These are phyloP conservation scores for Arxiozyma slooffiae DNA, from an alignment of 1,139 yeast species.

Conservation along the genomic window DNA sequence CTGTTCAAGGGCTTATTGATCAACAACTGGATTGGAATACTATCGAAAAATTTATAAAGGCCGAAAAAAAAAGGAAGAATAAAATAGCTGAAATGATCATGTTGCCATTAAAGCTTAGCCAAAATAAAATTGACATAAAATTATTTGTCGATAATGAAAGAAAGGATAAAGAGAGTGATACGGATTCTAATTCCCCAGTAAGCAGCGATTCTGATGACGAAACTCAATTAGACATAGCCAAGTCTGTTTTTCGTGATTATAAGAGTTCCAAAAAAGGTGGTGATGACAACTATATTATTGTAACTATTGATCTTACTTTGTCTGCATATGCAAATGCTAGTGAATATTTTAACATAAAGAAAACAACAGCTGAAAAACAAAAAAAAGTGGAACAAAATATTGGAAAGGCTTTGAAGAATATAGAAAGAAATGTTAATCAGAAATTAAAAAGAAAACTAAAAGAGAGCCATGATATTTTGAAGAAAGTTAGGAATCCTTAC, in stretches of 20 bases:
- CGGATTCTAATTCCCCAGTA: constrained; percentile 4
- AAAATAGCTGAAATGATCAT: constrained; percentile 52
- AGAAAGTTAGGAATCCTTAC: constrained; percentile 57
- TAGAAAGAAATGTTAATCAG: constrained; percentile 66
- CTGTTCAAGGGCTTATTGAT: constrained; percentile 56
- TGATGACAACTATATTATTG: constrained; percentile 28
- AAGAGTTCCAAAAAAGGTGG: constrained; percentile 10
- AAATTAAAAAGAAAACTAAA: constrained; percentile 63
- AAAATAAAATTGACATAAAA: constrained; percentile 54
- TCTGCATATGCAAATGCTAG: constrained; percentile 90
- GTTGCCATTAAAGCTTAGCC: constrained; percentile 60
- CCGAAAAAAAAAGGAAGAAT: constrained; percentile 62
- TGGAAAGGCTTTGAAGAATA: constrained; percentile 68
- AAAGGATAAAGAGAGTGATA: constrained; percentile 1
- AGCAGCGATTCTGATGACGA: constrained; percentile 12
- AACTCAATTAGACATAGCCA: constrained; percentile 7
- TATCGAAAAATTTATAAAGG: constrained; percentile 62
- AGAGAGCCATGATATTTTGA: constrained; percentile 53
- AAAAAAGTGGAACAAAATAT: constrained; percentile 74
- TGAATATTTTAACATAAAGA: constrained; percentile 71
- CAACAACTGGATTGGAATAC: constrained; percentile 95
- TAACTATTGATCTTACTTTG: constrained; percentile 55
- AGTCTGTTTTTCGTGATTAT: neutral
- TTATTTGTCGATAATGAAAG: constrained; percentile 30
- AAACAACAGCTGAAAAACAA: constrained; percentile 68